Evolutionary conservation across 371 early-diverging fungal species (phyloP), one percentile per base, ranked within the genome.

Genomic region (Nosema muscidifuracis): DNA sequence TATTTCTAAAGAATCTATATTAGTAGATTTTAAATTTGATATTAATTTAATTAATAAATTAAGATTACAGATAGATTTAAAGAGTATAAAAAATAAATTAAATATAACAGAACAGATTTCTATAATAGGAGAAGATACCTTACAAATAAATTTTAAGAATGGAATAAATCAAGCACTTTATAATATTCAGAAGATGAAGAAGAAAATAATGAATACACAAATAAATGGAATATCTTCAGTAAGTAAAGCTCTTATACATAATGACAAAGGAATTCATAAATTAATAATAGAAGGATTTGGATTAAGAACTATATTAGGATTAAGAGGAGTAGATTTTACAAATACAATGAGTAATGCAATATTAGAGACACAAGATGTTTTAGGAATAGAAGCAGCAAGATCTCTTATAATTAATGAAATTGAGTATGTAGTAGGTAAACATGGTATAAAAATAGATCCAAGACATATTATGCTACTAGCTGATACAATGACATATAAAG

Each of bases 401-500:
- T 82, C 60, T 20, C 60, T 86, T n/a, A 90, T 91, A 55, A 85
- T 89, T 70, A 79, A 86, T 34, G 90, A 91, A 79, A 90, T 97
- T 78, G 82, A 87, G 71, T 85, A 86, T 66, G 92, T 91, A 22
- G 92, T 95, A 88, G 79, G 83, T n/a, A 85, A 82, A 73, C 92
- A 95, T 86, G 91, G 92, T 63, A 93, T 97, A 88, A 91, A 91
- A 20, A 92, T 99, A 64, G 95, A 97, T 85, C 87, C 86, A 56
- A 90, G 97, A 24, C 99, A 99, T 83, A 88, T 95, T 55, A 92
- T 92, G 89, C 85, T 99, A 70, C 83, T 99, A 40, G 95, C 92
- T 65, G 99, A 99, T 84, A 88, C 95, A 62, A 99, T 99, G 97
- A 90, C 93, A 0, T 92, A 87, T 85, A 93, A 91, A 88, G 99